A percentile compares a stretch with the other conserved stretches of the same genome.
These are phyloP conservation scores for Nymphaea colorata DNA, from an alignment of 164 flowering plant genomes.

Conservation along the genomic window DNA sequence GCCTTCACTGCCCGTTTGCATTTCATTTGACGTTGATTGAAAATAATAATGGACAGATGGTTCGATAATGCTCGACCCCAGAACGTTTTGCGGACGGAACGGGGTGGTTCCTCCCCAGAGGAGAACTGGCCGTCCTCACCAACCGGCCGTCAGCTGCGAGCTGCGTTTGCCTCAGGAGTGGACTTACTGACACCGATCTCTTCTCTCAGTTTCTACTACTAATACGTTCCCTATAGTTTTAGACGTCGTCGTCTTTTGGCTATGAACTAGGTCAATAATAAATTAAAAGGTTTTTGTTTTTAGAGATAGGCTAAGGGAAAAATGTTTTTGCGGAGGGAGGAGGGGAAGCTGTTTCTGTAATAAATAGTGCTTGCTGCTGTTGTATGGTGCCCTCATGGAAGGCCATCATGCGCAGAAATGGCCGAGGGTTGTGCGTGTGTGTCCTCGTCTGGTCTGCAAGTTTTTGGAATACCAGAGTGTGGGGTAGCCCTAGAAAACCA, in stretches of 20 bases:
- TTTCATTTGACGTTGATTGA: neutral
- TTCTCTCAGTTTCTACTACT: neutral
- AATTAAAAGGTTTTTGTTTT: neutral
- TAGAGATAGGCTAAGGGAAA: neutral
- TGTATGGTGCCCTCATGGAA: neutral
- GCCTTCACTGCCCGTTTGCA: neutral
- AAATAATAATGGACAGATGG: neutral
- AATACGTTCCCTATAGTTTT: neutral
- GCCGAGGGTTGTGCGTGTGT: too few relatives aligned
- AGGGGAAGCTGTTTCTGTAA: neutral
- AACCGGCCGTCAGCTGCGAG: slow-evolving; percentile 21
- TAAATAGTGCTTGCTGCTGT: too few relatives aligned
- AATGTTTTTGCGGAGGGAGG: neutral
- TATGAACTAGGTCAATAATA: neutral
- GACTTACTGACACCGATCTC: slow-evolving; percentile 41
- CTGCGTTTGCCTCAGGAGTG: slow-evolving; percentile 70
- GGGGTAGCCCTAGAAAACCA: slow-evolving; percentile 8
- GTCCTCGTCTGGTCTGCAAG: neutral
- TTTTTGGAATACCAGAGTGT: neutral
- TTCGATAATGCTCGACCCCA: neutral
- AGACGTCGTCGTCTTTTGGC: neutral
- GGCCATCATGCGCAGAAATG: neutral
- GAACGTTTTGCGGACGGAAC: neutral
- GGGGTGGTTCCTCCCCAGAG: slow-evolving; percentile 1
- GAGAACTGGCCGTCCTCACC: slow-evolving; percentile 4